A percentile compares a stretch with the other conserved stretches of the same genome.
These are phyloP conservation scores for Mycosarcoma maydis DNA, from an alignment of 1,284 basidiomycete species.

Conservation along the genomic window DNA sequence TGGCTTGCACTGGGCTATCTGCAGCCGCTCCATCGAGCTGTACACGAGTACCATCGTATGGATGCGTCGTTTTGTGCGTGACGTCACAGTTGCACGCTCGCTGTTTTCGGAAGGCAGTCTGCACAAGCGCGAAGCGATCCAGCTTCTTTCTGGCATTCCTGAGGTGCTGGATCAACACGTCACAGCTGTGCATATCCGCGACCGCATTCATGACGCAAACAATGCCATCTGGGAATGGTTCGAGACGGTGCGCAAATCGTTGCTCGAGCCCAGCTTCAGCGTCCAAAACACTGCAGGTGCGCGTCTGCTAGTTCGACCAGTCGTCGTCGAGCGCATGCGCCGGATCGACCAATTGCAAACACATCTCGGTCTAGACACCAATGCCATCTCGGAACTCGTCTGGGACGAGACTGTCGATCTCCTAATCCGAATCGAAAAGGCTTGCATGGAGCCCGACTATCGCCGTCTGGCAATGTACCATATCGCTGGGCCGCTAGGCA, in stretches of 20 bases:
- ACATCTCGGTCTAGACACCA: neutral
- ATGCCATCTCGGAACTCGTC: neutral
- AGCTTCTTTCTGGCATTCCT: slow-evolving; percentile 3
- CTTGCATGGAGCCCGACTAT: slow-evolving; percentile 3
- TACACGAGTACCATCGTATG: slow-evolving; percentile 1
- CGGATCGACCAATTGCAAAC: slow-evolving; percentile 1
- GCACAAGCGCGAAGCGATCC: neutral
- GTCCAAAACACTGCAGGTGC: neutral
- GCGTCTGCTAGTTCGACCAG: neutral
- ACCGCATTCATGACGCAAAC: neutral
- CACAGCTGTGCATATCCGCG: no score
- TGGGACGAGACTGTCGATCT: slow-evolving; percentile 5
- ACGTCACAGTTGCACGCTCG: slow-evolving; percentile 2
- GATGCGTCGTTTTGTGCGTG: slow-evolving; percentile 3
- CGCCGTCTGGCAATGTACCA: slow-evolving; percentile 3
- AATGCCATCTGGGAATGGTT: slow-evolving; percentile 8
- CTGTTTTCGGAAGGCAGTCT: neutral
- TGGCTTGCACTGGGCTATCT: neutral
- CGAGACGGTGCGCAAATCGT: neutral
- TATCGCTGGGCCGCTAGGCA: neutral
- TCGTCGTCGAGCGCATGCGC: slow-evolving; percentile 8
- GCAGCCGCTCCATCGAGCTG: slow-evolving; percentile 1
- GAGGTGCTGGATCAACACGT: no score
- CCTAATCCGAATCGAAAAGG: slow-evolving; percentile 1
- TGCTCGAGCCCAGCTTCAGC: slow-evolving; percentile 3